Base-by-base conservation (phyloP, 495 filamentous ascomycete genomes). In the Xylaria flabelliformis region DNA sequence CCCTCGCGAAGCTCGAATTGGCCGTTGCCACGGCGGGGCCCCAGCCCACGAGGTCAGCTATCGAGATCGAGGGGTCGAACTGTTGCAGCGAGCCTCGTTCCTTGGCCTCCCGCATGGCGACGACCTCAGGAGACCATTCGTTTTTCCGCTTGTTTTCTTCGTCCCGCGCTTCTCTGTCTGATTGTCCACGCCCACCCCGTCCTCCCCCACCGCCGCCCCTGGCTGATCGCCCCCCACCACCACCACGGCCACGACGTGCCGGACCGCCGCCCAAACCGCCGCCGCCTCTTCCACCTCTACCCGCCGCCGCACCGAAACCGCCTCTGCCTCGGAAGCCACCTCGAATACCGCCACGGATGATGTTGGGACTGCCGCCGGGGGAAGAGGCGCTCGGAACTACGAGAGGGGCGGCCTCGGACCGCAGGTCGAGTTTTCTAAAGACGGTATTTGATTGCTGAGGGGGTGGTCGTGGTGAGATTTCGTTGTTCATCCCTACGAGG, bases 291-390 rank as follows among this genome's bases (percentile, higher is more conserved):
- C 50, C 19, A 2, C 72, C 71, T 58, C 19, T 17, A 17, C 56
- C 32, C 65, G n/a, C 17, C 32, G 10, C 48, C n/a, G 26, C 26
- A 2, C 41, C 67, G 19, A 67, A 63, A 26, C 64, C 64, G 36
- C 70, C 66, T 24, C 75, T 56, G 26, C 64, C 64, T 24, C 65
- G 34, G 55, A 70, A 70, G 12, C 72, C 72, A 5, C 74, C 76
- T 53, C 63, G 67, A 36, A 76, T 70, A 8, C 74, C 74, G 29
- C 75, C 75, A 48, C 77, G 64, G 48, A 77, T 76, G 58, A 76
- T 66, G 36, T 72, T 72, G 19, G 71, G 65, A 4, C 58, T 2
- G 26, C 26, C 62, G 46, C 64, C 29, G 24, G 46, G 32, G 3
- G 36, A 67, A 9, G 36, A 26, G 9, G 48, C 48, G 24, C 15